Conservation (phyloP, 768 basidiomycete genomes). For the Serendipita indica region DNA sequence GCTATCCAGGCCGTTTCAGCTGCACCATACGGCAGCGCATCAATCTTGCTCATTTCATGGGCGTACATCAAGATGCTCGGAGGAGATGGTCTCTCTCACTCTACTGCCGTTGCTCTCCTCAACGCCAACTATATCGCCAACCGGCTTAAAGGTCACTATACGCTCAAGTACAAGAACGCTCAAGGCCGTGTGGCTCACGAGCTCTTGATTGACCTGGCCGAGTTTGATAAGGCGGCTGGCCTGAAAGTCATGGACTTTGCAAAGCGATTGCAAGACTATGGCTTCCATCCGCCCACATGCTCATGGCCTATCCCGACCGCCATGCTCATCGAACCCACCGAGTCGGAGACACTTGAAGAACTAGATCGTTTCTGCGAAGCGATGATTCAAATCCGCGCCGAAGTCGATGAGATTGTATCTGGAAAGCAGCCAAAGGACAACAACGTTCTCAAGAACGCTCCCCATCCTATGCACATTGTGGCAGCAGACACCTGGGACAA, state of each 20-base stretch:
- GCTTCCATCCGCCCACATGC: conserved; percentile 94
- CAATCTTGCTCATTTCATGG: conserved; percentile 93
- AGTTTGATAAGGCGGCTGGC: conserved; percentile 82
- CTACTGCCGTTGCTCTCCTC: conserved; percentile 75
- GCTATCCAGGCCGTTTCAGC: conserved; percentile 82
- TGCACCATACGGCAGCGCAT: conserved; percentile 88
- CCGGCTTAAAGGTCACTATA: conserved; percentile 73
- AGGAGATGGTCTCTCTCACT: conserved; percentile 70
- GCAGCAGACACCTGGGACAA: conserved; percentile 80
- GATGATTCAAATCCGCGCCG: conserved; percentile 90
- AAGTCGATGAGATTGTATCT: conserved; percentile 72
- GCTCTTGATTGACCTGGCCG: conserved; percentile 83
- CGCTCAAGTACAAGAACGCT: conserved; percentile 72
- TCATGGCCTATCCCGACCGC: conserved; percentile 97
- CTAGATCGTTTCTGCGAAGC: conserved; percentile 95
- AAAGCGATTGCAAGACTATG: conserved; percentile 89
- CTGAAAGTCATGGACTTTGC: conserved; percentile 93
- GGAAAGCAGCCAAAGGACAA: conserved; percentile 84
- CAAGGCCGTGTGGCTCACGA: conserved; percentile 94
- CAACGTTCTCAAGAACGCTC: conserved; percentile 87
- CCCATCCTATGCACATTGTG: conserved; percentile 71
- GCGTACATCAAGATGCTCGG: conserved; percentile 99
- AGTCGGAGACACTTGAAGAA: conserved; percentile 87
- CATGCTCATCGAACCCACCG: conserved; percentile 96
- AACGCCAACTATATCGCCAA: conserved; percentile 97